phyloP scores from a whole-genome alignment of 2,329 filamentous ascomycete genomes.

The Curvularia verruculosa region DNA sequence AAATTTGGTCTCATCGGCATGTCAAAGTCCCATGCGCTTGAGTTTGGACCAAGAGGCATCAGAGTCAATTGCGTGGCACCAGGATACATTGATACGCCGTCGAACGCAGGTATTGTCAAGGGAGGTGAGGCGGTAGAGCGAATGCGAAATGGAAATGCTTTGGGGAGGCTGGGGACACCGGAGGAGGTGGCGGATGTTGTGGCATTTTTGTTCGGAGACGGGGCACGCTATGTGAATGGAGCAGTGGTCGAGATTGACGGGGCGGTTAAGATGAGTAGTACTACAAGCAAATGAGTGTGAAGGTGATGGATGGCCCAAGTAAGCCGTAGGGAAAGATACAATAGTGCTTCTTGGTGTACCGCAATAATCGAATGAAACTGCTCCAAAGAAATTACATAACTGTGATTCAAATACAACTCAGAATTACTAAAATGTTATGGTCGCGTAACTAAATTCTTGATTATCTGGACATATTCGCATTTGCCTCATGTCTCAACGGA shows the following conservation, averaged over 20 bases:
- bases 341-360: no score
- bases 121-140: conserved; percentile 54
- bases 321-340: neutral
- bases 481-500: no score
- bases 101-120: conserved; percentile 57
- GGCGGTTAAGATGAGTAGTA: conserved; percentile 43
- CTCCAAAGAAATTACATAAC: no score
- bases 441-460: no score
- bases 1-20: conserved; percentile 47
- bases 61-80: conserved; percentile 41
- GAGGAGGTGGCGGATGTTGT: conserved; percentile 60
- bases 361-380: no score
- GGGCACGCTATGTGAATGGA: conserved; percentile 56
- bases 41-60: conserved; percentile 41
- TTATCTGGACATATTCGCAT: no score
- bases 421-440: no score
- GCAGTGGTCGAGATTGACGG: conserved; percentile 58
- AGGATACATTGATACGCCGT: conserved; percentile 56
- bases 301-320: neutral
- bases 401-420: no score
- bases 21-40: conserved; percentile 41
- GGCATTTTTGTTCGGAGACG: conserved; percentile 56
- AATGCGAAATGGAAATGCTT: conserved; percentile 49
- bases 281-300: conserved; percentile 24
- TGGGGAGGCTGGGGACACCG: conserved; percentile 53